phyloP scores from a whole-genome alignment of 1,284 basidiomycete genomes.

The Boletus semigastroideus region DNA sequence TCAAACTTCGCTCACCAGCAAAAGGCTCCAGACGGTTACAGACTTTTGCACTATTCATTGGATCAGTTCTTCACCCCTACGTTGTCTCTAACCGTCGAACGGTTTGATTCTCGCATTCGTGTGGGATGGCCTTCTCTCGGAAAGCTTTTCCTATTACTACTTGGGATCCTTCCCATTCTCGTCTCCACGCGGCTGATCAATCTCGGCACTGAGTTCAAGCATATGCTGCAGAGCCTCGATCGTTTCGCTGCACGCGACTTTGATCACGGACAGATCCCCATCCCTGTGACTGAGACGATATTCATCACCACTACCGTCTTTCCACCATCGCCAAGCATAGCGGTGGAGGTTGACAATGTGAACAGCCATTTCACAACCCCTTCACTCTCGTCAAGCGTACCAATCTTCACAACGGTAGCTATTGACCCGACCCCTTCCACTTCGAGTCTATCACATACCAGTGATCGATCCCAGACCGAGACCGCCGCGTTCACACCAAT shows the following conservation, averaged over 20 bases:
- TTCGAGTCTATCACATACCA: not conserved
- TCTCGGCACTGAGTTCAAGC: slow-evolving; percentile 38
- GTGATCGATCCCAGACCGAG: slow-evolving; percentile 12
- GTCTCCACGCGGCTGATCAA: slow-evolving; percentile 36
- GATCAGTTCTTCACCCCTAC: slow-evolving; percentile 57
- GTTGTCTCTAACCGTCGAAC: slow-evolving; percentile 41
- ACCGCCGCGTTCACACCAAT: slow-evolving; percentile 8
- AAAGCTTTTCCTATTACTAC: slow-evolving; percentile 31
- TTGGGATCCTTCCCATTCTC: slow-evolving; percentile 31
- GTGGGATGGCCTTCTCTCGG: slow-evolving; percentile 27
- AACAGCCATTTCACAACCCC: slow-evolving; percentile 5
- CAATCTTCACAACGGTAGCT: slow-evolving; percentile 10
- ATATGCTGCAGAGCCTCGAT: slow-evolving; percentile 38
- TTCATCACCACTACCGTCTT: slow-evolving; percentile 37
- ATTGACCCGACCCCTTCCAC: slow-evolving; percentile 2
- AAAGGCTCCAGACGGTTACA: slow-evolving; percentile 29
- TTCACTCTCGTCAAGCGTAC: slow-evolving; percentile 1
- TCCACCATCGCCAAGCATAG: slow-evolving; percentile 8
- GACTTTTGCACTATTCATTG: slow-evolving; percentile 54
- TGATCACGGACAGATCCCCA: slow-evolving; percentile 19
- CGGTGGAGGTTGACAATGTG: not conserved
- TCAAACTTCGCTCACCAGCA: slow-evolving; percentile 31
- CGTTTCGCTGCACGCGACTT: slow-evolving; percentile 24
- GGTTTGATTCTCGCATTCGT: slow-evolving; percentile 13
- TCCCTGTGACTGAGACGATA: slow-evolving; percentile 24